Evolutionary conservation across 768 basidiomycete species (phyloP).

Genomic region (Porpolomopsis calyptriformis): DNA sequence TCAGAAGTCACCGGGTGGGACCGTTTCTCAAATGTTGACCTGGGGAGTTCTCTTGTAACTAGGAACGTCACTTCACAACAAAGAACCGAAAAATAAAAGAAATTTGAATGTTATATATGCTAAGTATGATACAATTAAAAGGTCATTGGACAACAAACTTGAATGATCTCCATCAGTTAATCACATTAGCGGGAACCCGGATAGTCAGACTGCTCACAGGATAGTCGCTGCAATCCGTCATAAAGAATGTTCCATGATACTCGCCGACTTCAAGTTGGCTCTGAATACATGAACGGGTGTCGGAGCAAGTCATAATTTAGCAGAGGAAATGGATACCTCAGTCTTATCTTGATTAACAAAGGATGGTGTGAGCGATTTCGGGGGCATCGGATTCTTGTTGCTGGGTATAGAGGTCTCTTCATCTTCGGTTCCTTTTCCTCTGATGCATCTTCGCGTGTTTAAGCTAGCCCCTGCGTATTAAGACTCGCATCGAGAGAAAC

Average conservation of each 20-base stretch:
- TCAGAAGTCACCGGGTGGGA: too few species aligned
- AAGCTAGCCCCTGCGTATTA: constrained; percentile 26
- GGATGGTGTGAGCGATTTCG: constrained; percentile 16
- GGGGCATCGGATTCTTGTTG: constrained; percentile 14
- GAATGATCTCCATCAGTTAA: not conserved
- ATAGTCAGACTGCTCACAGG: not conserved
- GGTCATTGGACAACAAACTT: not conserved
- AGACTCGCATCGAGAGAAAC: not conserved
- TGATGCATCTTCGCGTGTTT: constrained; percentile 43
- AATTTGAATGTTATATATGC: not conserved
- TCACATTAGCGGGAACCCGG: not conserved
- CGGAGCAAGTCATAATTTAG: not conserved
- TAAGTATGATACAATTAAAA: not conserved
- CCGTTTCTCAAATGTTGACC: too few species aligned
- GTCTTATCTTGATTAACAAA: not conserved
- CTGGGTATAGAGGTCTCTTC: not conserved
- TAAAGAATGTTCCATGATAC: constrained; percentile 22
- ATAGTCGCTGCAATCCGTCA: constrained; percentile 13
- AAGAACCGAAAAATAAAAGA: not conserved
- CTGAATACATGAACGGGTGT: constrained; percentile 9
- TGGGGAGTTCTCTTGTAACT: too few species aligned
- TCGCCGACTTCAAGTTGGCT: constrained; percentile 23
- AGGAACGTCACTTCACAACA: too few species aligned
- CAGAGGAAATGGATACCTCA: constrained; percentile 3
- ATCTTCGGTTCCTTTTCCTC: constrained; percentile 41